Percentiles rank a stretch among this genome's conserved stretches.
phyloP scores from a whole-genome alignment of 257 asterid species.

The Osmanthus fragrans region DNA sequence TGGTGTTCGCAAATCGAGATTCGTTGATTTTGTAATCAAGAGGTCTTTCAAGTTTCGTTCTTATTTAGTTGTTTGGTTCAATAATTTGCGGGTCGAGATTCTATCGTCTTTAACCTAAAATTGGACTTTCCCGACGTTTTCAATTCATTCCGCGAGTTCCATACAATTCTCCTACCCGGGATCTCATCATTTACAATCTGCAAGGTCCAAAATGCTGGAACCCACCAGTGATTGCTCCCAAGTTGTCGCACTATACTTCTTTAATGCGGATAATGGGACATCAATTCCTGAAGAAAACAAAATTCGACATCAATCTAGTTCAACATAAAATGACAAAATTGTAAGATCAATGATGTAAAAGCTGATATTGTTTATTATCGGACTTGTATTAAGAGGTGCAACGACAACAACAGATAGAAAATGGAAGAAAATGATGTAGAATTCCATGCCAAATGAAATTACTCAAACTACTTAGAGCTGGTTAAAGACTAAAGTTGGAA shows the following conservation, averaged over 20 bases:
- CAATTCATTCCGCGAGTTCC: too few species aligned
- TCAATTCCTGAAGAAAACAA: constrained; percentile 55
- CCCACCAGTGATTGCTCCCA: constrained; percentile 89
- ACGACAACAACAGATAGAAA: not conserved
- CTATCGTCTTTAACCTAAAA: too few species aligned
- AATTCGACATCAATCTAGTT: constrained; percentile 13
- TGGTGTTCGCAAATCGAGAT: too few species aligned
- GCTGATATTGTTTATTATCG: constrained; percentile 10
- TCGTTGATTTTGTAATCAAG: too few species aligned
- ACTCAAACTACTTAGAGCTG: constrained; percentile 6
- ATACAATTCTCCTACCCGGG: too few species aligned
- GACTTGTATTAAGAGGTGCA: not conserved
- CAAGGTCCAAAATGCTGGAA: constrained; percentile 75
- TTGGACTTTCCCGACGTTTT: too few species aligned
- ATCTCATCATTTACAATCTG: constrained; percentile 53
- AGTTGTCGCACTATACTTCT: constrained; percentile 57
- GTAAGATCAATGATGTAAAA: not conserved
- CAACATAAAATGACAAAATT: not conserved
- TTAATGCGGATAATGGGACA: constrained; percentile 67
- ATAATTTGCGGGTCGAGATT: too few species aligned
- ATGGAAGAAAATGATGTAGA: not conserved
- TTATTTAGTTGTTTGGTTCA: too few species aligned
- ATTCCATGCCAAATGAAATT: not conserved
- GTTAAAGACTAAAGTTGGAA: constrained; percentile 11
- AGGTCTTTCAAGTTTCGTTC: too few species aligned